Evolutionary conservation across 192 early-diverging fungal genomes (phyloP).

Genomic region (Lobulomyces angularis): DNA sequence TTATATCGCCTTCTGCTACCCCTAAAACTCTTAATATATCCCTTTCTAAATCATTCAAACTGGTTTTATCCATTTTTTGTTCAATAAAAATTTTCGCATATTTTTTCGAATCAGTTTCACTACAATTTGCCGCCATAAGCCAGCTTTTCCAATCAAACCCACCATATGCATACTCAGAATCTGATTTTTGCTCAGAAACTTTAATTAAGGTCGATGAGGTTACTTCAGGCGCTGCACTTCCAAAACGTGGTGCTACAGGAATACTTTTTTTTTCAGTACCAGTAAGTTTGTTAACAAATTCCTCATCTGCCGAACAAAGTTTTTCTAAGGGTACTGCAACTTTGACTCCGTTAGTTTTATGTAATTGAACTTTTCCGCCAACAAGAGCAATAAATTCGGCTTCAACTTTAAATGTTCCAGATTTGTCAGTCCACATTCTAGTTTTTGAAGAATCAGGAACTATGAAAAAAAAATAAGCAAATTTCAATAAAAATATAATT

Average conservation of each 20-base stretch:
- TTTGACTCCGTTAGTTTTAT: constrained; percentile 89
- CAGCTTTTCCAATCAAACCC: constrained; percentile 94
- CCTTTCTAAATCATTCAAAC: constrained; percentile 61
- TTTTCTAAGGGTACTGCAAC: constrained; percentile 87
- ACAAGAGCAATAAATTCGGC: constrained; percentile 67
- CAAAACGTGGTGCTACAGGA: constrained; percentile 10
- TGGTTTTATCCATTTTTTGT: constrained; percentile 73
- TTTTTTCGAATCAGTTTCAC: constrained; percentile 60
- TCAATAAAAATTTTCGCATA: constrained; percentile 77
- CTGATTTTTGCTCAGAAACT: constrained; percentile 7
- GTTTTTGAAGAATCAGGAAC: constrained; percentile 51
- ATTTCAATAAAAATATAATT: no score
- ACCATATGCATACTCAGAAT: constrained; percentile 32
- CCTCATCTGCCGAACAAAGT: constrained; percentile 46
- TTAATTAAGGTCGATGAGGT: constrained; percentile 7
- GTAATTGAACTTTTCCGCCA: constrained; percentile 82
- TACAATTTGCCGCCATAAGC: constrained; percentile 62
- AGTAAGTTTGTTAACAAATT: constrained; percentile 26
- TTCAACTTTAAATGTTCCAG: constrained; percentile 83
- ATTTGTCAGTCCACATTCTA: constrained; percentile 85
- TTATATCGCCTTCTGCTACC: constrained; percentile 73
- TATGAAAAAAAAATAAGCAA: constrained; percentile 6
- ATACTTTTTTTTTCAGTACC: constrained; percentile 21
- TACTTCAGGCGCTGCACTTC: constrained; percentile 17
- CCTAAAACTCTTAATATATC: constrained; percentile 65